Conservation (phyloP, 768 basidiomycete species). For the Serendipita sp. region DNA sequence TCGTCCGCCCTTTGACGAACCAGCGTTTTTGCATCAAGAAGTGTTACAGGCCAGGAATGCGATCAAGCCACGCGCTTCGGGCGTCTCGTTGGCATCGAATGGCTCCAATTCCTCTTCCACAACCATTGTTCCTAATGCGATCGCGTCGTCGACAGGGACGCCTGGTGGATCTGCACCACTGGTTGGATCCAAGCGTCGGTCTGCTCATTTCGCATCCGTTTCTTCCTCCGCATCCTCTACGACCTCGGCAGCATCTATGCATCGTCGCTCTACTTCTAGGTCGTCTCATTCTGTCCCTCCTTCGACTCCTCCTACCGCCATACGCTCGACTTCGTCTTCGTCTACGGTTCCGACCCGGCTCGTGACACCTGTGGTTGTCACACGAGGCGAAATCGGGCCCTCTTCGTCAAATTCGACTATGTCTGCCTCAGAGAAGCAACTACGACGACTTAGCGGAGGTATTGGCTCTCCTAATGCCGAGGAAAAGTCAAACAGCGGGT, state of each 20-base stretch:
- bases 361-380: not conserved
- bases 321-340: slow-evolving; percentile 16
- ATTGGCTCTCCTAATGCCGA: not conserved
- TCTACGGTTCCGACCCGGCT: not conserved
- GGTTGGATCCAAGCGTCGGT: not conserved
- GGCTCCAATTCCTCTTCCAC: not conserved
- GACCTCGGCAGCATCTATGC: not conserved
- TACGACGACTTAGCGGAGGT: not conserved
- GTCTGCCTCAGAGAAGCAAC: not conserved
- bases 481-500: not conserved
- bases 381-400: not conserved
- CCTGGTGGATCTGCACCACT: not conserved
- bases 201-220: not conserved
- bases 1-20: not conserved
- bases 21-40: not conserved
- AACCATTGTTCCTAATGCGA: not conserved
- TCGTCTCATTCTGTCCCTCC: not conserved
- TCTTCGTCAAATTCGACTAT: not conserved
- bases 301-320: not conserved
- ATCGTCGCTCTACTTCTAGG: not conserved
- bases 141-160: not conserved
- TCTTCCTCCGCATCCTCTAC: not conserved
- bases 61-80: not conserved
- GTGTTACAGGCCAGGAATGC: not conserved
- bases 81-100: not conserved